These are phyloP conservation scores for Calonectria pseudoturangicola DNA, from an alignment of 2,329 filamentous ascomycete species.

Conservation along the genomic window DNA sequence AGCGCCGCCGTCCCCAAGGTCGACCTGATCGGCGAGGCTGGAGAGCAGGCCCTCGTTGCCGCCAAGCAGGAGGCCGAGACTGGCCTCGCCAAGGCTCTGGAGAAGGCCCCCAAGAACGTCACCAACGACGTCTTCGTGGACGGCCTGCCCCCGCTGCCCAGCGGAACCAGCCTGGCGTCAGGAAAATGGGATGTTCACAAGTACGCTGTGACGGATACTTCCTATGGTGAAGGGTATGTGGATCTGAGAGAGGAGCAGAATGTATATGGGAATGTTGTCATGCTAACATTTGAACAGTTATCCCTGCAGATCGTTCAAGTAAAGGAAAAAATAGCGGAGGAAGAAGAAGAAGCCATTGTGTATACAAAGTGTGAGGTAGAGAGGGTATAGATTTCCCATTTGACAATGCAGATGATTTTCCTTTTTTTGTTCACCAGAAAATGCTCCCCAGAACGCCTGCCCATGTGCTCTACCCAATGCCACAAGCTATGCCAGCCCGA, in stretches of 20 bases:
- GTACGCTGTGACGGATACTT: constrained; percentile 79
- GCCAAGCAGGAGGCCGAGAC: constrained; percentile 84
- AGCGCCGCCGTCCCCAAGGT: constrained; percentile 88
- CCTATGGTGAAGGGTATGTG: constrained; percentile 83
- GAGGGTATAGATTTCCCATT: constrained; percentile 57
- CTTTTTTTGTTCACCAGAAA: constrained; percentile 40
- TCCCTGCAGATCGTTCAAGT: constrained; percentile 79
- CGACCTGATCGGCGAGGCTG: constrained; percentile 81
- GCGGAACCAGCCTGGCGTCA: constrained; percentile 75
- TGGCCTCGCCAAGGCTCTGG: constrained; percentile 83
- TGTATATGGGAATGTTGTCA: neutral
- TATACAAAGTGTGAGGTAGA: constrained; percentile 56
- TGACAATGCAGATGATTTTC: constrained; percentile 55
- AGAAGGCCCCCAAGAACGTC: constrained; percentile 74
- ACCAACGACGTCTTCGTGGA: constrained; percentile 79
- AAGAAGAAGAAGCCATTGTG: constrained; percentile 45
- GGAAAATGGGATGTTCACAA: constrained; percentile 80
- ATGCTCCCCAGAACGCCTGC: constrained; percentile 27
- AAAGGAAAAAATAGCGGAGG: constrained; percentile 49
- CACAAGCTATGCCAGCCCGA: constrained; percentile 31
- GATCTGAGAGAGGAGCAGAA: neutral
- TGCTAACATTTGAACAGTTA: constrained; percentile 67
- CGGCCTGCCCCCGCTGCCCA: constrained; percentile 91
- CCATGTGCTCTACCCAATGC: constrained; percentile 33
- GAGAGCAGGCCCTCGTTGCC: constrained; percentile 80